Evolutionary conservation across 75 land plant species (phyloP).

Genomic region (Sequoia sempervirens): DNA sequence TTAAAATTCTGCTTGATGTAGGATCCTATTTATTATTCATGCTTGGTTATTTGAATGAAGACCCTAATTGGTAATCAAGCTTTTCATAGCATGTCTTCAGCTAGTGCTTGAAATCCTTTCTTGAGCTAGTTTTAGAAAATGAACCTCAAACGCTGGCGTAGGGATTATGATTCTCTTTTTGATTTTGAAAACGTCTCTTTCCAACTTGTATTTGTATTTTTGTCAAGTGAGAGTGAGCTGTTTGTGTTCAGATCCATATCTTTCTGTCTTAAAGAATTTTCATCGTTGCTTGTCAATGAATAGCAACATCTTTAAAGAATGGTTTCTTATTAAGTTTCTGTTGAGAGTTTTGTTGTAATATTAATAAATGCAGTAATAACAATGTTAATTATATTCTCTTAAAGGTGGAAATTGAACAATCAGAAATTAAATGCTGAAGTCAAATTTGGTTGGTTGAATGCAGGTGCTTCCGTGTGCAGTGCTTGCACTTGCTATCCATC

Average conservation of each 20-base stretch:
- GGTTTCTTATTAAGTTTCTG: neutral
- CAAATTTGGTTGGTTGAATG: constrained; percentile 4
- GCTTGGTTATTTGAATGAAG: neutral
- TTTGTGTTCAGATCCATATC: neutral
- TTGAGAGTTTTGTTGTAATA: neutral
- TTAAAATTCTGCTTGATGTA: neutral
- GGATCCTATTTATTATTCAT: neutral
- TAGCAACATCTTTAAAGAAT: neutral
- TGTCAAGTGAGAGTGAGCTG: neutral
- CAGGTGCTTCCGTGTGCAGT: constrained; percentile 62
- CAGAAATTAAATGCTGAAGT: neutral
- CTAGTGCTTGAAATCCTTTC: neutral
- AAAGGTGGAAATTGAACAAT: neutral
- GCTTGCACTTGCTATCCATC: constrained; percentile 56
- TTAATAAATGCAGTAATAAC: neutral
- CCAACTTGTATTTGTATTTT: no score
- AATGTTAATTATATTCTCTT: neutral
- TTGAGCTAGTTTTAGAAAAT: neutral
- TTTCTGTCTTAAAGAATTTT: neutral
- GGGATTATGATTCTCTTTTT: neutral
- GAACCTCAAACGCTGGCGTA: neutral
- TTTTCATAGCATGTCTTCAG: neutral
- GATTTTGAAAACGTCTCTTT: neutral
- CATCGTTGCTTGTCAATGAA: neutral
- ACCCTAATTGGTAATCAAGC: neutral